Evolutionary conservation across 148 eudicot species (phyloP), one percentile per base, ranked within the genome.

Genomic region (Vaccinium corymbosum): DNA sequence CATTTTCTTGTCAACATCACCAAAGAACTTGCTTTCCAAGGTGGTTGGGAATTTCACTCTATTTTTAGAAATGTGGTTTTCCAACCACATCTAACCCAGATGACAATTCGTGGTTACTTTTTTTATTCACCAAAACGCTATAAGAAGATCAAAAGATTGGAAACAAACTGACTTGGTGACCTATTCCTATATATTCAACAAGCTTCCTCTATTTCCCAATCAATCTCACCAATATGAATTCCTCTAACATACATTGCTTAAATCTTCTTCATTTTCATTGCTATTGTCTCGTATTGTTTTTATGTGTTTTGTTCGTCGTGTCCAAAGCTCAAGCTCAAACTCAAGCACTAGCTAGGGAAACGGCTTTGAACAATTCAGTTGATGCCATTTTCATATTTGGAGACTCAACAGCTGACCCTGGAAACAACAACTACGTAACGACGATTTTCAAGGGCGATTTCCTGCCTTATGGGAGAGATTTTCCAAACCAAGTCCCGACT

Each of bases 371-470:
- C 66, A 83, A 83, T 61, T 83, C 93, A 2, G 62, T 89, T 76
- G 17, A 87, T 19, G 93, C 94, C 10, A 55, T 90, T 27, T 86
- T 90, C n/a, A 90, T 93, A 76, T 93, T 93, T 22, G 97, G 97
- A 7, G 97, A 95, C 81, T 95, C 97, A 0, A 90, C 93, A 5
- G 88, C 88, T 8, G 98, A 95, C 64, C 87, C 98, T 2, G 98
- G 98, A 46, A 95, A 94, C 81, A 95, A 95, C 85, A 91, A 95
- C 86, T 88, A 87, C 62, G 76, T 94, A 20, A 19, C 7, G 6
- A 91, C 95, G 4, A 48, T 82, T 19, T 82, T 87, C 57, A 91
- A 66, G 72, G 35, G 35, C 72, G 11, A 66, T 66, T 66, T 66
- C 17, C 35, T 0, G 15, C 72, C 72, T 66, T 66, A 66, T 2